phyloP scores from a whole-genome alignment of 495 filamentous ascomycete species.

The Durotheca rogersii region DNA sequence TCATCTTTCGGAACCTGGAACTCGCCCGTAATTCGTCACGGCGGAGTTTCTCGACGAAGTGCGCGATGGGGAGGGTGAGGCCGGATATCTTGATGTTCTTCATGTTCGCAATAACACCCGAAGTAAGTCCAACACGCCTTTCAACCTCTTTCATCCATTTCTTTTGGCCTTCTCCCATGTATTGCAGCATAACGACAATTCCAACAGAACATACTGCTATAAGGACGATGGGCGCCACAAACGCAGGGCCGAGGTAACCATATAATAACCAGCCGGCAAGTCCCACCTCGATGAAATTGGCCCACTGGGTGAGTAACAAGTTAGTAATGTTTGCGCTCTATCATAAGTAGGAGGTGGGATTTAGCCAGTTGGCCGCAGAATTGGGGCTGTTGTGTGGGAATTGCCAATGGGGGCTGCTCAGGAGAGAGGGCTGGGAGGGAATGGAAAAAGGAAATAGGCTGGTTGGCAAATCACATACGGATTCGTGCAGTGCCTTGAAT shows the following conservation, averaged over 20 bases:
- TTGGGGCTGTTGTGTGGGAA: too few relatives aligned
- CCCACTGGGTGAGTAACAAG: conserved; percentile 30
- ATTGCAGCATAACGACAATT: conserved; percentile 43
- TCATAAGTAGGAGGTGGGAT: not conserved
- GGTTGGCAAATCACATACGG: conserved; percentile 26
- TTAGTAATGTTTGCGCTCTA: conserved; percentile 1
- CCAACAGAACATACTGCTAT: conserved; percentile 30
- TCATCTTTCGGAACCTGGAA: conserved; percentile 55
- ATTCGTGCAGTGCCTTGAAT: conserved; percentile 42
- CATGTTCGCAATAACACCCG: conserved; percentile 58
- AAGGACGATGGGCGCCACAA: conserved; percentile 25
- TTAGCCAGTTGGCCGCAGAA: too few relatives aligned
- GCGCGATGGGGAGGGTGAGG: conserved; percentile 45
- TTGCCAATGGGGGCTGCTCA: too few relatives aligned
- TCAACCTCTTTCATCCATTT: conserved; percentile 55
- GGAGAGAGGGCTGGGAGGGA: too few relatives aligned
- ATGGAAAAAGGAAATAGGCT: too few relatives aligned
- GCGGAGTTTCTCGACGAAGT: conserved; percentile 54
- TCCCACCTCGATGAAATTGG: conserved; percentile 54
- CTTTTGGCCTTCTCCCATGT: conserved; percentile 49
- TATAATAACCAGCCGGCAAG: conserved; percentile 42
- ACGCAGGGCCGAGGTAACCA: conserved; percentile 21
- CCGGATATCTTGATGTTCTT: conserved; percentile 65
- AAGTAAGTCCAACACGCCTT: conserved; percentile 53
- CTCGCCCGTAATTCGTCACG: conserved; percentile 60